Evolutionary conservation across 805 yeast species (phyloP), one percentile per base, ranked within the genome.

Genomic region (Yarrowia sp.): DNA sequence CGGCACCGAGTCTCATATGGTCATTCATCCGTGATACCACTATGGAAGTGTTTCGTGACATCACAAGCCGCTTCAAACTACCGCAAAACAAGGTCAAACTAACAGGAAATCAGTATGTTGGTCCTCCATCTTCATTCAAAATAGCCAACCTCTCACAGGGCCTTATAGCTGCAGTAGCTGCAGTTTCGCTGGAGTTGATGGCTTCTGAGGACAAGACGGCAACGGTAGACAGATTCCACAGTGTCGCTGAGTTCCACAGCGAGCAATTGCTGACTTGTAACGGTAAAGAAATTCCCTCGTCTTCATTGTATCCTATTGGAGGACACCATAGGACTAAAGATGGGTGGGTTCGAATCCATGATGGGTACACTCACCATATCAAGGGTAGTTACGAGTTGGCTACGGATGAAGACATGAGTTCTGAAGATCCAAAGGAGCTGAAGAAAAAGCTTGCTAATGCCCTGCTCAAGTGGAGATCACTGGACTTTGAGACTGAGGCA

Each of bases 311-410:
- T 13, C 61, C 61, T 8, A 39, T 55, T n/a, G 61, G 61, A 15
- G 61, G 61, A 9, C 61, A 55, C 15, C 36, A 39, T 6, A 39
- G 9, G 61, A 55, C 61, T 1, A 15, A 14, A 6, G 61, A 55
- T n/a, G 61, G 61, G 2, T 55, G 61, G 61, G 46, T 55, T 9
- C 15, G 61, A 39, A 40, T 55, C 12, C 61, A 55, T 40, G 61
- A 55, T 14, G 61, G 61, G 9, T 55, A 55, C 34, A 55, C 61
- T 10, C 61, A 55, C 15, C 61, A 55, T 10, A 55, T 55, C 19
- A 20, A 24, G 20, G 61, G 61, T 19, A 55, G 61, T 17, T 55
- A 55, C 19, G 38, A 39, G 20, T 14, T 55, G 5, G 61, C 61
- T 7, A 17, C 20, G 3, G 61, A 46, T 1, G 4, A n/a, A 10